phyloP scores from a whole-genome alignment of 352 stramenopile species.

The Chrysophaeum taylorii region DNA sequence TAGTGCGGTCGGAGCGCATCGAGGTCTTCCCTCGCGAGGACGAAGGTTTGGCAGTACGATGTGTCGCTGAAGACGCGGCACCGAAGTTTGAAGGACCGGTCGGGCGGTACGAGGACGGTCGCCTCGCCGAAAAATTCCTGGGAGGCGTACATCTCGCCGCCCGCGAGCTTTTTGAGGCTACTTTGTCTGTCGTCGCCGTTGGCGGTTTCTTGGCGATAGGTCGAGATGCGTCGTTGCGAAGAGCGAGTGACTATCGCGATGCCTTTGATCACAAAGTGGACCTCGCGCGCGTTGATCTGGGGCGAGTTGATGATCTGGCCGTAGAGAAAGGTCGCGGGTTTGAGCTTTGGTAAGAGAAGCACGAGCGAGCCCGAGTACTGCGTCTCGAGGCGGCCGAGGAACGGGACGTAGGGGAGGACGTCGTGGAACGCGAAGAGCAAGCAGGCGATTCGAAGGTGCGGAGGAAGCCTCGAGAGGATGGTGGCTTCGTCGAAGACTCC shows the following conservation, averaged over 20 bases:
- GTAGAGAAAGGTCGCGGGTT: neutral
- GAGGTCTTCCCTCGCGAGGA: no score
- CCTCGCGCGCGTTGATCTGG: neutral
- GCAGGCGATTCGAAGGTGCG: neutral
- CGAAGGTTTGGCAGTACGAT: no score
- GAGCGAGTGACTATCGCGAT: neutral
- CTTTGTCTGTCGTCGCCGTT: no score
- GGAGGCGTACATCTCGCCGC: neutral
- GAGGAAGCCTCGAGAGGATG: neutral
- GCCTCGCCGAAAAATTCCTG: neutral
- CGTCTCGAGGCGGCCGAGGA: neutral
- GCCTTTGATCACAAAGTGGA: neutral
- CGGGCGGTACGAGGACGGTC: neutral
- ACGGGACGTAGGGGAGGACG: neutral
- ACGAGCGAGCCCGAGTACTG: neutral
- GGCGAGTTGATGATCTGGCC: slow-evolving; percentile 2
- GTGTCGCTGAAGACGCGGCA: no score
- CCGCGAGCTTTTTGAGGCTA: neutral
- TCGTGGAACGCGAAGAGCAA: neutral
- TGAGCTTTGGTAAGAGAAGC: neutral
- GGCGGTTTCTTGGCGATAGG: no score
- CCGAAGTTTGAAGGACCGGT: no score
- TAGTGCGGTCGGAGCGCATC: no score
- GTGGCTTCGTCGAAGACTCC: neutral
- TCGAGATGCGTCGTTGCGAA: no score